A percentile compares a stretch with the other conserved stretches of the same genome.
These are phyloP conservation scores for Herpetospermum pedunculosum DNA, from an alignment of 306 rosid genomes.

Conservation along the genomic window DNA sequence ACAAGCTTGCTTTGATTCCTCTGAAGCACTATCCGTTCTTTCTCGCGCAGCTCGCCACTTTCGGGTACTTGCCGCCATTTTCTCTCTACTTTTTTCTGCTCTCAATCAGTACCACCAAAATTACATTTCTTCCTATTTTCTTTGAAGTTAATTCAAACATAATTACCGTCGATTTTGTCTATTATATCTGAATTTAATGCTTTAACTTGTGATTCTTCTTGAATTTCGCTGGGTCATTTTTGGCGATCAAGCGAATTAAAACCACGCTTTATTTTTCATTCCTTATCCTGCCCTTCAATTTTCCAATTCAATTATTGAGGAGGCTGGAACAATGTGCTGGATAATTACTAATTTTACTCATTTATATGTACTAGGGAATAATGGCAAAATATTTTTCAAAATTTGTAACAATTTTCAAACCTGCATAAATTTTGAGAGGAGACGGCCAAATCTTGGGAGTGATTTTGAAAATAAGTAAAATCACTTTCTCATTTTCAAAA, in stretches of 20 bases:
- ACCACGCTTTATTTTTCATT: neutral
- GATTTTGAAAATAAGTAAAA: too few relatives aligned
- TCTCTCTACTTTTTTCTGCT: neutral
- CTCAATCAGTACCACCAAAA: neutral
- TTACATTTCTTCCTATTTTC: neutral
- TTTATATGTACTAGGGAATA: too few relatives aligned
- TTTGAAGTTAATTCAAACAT: neutral
- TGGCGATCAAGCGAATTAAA: neutral
- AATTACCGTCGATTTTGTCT: neutral
- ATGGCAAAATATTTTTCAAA: neutral
- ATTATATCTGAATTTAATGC: neutral
- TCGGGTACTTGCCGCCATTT: slow-evolving; percentile 43
- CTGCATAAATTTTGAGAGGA: too few relatives aligned
- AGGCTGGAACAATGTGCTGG: neutral
- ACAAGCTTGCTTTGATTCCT: slow-evolving; percentile 85
- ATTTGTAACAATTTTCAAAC: neutral
- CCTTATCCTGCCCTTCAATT: neutral
- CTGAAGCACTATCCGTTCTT: slow-evolving; percentile 81
- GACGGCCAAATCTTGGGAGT: too few relatives aligned
- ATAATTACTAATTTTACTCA: too few relatives aligned
- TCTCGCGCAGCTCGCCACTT: slow-evolving; percentile 86
- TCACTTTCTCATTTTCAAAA: too few relatives aligned
- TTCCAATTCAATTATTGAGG: neutral
- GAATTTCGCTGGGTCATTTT: neutral
- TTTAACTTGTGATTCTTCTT: neutral